Evolutionary conservation across 139 green algal genomes (phyloP).

Genomic region (Pedinophyceae sp.): DNA sequence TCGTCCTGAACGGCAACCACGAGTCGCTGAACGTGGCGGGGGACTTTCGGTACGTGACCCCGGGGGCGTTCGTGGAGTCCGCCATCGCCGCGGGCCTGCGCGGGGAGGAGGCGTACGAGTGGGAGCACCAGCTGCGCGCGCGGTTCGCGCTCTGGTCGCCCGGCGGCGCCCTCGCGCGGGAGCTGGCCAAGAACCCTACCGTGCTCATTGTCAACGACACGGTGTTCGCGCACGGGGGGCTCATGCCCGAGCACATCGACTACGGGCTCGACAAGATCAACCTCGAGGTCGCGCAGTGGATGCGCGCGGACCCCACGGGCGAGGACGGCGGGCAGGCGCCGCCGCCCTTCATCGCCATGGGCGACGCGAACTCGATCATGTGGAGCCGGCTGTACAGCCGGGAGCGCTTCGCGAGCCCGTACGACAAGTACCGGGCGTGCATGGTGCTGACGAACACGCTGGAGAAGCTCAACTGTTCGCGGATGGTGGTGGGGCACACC

Average conservation of each 20-base stretch:
- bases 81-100: slow-evolving; percentile 51
- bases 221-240: slow-evolving; percentile 75
- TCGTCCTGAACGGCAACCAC: slow-evolving; percentile 89
- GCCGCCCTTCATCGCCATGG: slow-evolving; percentile 77
- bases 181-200: slow-evolving; percentile 73
- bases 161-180: slow-evolving; percentile 54
- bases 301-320: slow-evolving; percentile 39
- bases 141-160: slow-evolving; percentile 57
- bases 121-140: slow-evolving; percentile 27
- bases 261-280: slow-evolving; percentile 73
- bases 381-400: slow-evolving; percentile 65
- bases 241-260: slow-evolving; percentile 69
- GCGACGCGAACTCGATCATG: slow-evolving; percentile 61
- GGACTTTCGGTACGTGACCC: slow-evolving; percentile 76
- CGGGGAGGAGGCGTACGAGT: slow-evolving; percentile 30
- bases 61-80: slow-evolving; percentile 62
- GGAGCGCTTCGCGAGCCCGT: slow-evolving; percentile 27
- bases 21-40: slow-evolving; percentile 74
- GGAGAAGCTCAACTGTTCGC: slow-evolving; percentile 30
- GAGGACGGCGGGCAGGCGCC: slow-evolving; percentile 21
- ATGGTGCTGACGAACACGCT: slow-evolving; percentile 41
- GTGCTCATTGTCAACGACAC: slow-evolving; percentile 82
- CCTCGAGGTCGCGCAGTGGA: slow-evolving; percentile 68
- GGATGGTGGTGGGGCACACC: slow-evolving; percentile 80
- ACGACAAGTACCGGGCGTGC: slow-evolving; percentile 47